Base-by-base conservation (phyloP, 1,284 basidiomycete genomes). In the Cryptococcus sp. region DNA sequence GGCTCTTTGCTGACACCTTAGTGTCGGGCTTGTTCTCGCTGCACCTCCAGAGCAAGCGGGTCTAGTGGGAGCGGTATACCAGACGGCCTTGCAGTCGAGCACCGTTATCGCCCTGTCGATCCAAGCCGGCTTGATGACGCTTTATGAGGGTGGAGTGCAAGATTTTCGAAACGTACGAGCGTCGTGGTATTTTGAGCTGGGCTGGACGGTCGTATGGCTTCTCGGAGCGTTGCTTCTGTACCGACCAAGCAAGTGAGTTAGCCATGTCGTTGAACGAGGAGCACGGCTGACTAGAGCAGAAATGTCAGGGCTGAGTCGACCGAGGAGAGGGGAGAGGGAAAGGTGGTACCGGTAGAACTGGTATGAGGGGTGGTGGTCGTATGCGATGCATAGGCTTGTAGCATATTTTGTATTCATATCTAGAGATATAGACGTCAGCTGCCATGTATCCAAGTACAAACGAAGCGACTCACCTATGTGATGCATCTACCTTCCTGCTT, bases 61-160 rank as follows among this genome's bases (percentile, higher is more conserved):
- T 10, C 66, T 73, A 16, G 68, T 63, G 5, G 68, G 69, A 16
- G 71, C 69, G 2, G 49, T 68, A 33, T 57, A 71, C 22, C 70
- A 73, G 52, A 64, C 67, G 28, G 45, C 60, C 2, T 47, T 69
- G 4, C 72, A 72, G 56, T 51, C 68, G 25, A 69, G 71, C 9
- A 48, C 61, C 3, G 65, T 61, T 37, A 51, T 72, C 43, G 65
- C 62, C 11, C 58, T 74, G 10, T 61, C 68, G 7, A 53, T 68
- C 37, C 68, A 72, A 54, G 67, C 70, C 1, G 70, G 70, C 11
- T 59, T 72, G 7, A 50, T 72, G 22, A 69, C 68, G 1, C 53
- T 67, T 35, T 55, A 68, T 45, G 51, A 60, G 1, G 69, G 69
- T 21, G 48, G 55, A 6, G 45, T 72, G 11, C 24, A 37, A 1